Base-by-base conservation (phyloP, 1,284 basidiomycete genomes). In the Puccinia hordei region DNA sequence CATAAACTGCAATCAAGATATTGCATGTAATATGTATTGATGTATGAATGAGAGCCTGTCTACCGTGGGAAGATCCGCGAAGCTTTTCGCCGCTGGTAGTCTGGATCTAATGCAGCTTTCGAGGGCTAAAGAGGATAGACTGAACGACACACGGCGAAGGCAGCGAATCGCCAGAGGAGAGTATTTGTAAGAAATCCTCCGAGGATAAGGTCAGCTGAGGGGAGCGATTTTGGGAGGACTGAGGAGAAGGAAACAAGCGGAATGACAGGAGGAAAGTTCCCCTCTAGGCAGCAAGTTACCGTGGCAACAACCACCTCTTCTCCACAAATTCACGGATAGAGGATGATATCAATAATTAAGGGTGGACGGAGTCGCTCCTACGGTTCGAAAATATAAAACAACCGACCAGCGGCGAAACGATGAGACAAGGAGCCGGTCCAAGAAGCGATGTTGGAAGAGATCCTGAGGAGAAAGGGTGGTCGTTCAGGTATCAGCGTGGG, bases 401-500 rank as follows among this genome's bases (percentile, higher is more conserved):
- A 63, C 61, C 61, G 61, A 63, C 61, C 61, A 63, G 61, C 61
- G 61, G 61, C 61, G 61, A 63, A 30, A 63, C 61, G 15, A 63
- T 17, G 33, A 63, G 9, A 22, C 33, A 30, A 63, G 35, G 61
- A 27, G 19, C 53, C 53, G n/a, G 53, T 24, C 24, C 53, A 24
- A 55, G 19, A 27, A 19, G 12, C 6, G 53, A 55, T 24, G 53
- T 55, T 27, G 4, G 22, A 27, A 41, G 38, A 55, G n/a, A 55
- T n/a, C n/a, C n/a, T n/a, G n/a, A 27, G n/a, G 53, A 24, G 53
- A n/a, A 55, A 55, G 53, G 53, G 53, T n/a, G 3, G 53, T 55
- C 53, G 53, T 24, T 55, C n/a, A 55, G 53, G 53, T 55, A 24
- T 55, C 53, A 55, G 53, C 53, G 53, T 55, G 24, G 53, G n/a